A percentile compares a stretch with the other conserved stretches of the same genome.
These are phyloP conservation scores for Pythium brachiatum DNA, from an alignment of 352 stramenopile genomes.

Conservation along the genomic window DNA sequence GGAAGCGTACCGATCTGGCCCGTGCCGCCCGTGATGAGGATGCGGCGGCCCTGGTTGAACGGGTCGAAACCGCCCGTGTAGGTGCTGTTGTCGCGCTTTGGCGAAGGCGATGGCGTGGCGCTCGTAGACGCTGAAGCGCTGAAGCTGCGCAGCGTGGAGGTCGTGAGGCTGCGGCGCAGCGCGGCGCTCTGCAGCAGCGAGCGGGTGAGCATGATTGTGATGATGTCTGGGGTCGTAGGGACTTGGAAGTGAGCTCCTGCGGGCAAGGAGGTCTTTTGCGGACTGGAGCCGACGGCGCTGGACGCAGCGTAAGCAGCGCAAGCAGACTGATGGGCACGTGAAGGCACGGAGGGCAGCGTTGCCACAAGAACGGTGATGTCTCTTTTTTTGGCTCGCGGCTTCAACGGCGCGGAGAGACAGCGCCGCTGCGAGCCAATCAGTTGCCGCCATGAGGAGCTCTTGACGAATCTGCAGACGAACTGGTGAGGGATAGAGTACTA, in stretches of 20 bases:
- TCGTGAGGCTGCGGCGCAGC: slow-evolving; percentile 7
- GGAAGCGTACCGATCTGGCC: slow-evolving; percentile 62
- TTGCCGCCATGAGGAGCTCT: neutral
- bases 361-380: slow-evolving; percentile 2
- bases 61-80: slow-evolving; percentile 55
- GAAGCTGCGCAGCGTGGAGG: slow-evolving; percentile 8
- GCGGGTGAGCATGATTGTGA: slow-evolving; percentile 9
- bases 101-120: neutral
- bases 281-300: neutral
- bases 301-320: neutral
- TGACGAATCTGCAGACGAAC: slow-evolving; percentile 21
- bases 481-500: neutral
- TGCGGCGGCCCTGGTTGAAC: slow-evolving; percentile 51
- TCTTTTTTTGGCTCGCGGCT: slow-evolving; percentile 3
- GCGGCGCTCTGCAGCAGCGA: neutral
- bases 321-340: neutral
- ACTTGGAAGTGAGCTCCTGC: neutral
- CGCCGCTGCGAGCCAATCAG: slow-evolving; percentile 15
- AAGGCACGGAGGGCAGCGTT: neutral
- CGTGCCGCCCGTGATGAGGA: slow-evolving; percentile 79
- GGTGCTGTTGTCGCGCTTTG: slow-evolving; percentile 30
- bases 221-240: neutral
- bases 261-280: neutral
- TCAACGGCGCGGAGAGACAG: neutral
- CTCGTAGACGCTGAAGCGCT: slow-evolving; percentile 3